A percentile compares a stretch with the other conserved stretches of the same genome.
These are phyloP conservation scores for Agaricales sp. DNA, from an alignment of 1,284 basidiomycete genomes.

Conservation along the genomic window DNA sequence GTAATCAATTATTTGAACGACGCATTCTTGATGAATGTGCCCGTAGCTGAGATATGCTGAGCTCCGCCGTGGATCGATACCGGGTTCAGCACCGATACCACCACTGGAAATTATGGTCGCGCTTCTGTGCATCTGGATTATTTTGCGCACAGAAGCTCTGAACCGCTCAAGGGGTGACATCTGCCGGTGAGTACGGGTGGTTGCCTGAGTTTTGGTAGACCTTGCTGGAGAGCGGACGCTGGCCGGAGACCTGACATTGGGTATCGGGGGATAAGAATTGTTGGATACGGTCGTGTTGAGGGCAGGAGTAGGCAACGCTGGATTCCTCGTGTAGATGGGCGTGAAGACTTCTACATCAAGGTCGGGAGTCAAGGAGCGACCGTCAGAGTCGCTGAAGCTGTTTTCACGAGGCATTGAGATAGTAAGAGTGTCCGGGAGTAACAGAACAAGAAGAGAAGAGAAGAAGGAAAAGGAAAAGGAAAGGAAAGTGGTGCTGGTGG, in stretches of 20 bases:
- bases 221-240: neutral
- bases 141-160: constrained; percentile 37
- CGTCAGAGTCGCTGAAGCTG: constrained; percentile 48
- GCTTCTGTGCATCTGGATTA: constrained; percentile 46
- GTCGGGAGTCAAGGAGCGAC: constrained; percentile 48
- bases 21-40: constrained; percentile 43
- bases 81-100: constrained; percentile 49
- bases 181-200: constrained; percentile 5
- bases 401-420: constrained; percentile 42
- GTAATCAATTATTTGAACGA: constrained; percentile 55
- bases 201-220: constrained; percentile 6
- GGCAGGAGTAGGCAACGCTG: constrained; percentile 7
- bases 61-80: constrained; percentile 44
- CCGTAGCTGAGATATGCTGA: constrained; percentile 39
- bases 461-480: neutral
- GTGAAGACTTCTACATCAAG: constrained; percentile 23
- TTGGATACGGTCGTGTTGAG: constrained; percentile 2
- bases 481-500: neutral
- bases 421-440: no score
- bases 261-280: constrained; percentile 1
- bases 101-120: constrained; percentile 27
- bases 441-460: neutral
- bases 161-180: constrained; percentile 34
- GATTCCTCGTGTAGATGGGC: no score
- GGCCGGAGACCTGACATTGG: constrained; percentile 6